These are phyloP conservation scores for Gnomoniopsis sp. DNA, from an alignment of 2,329 filamentous ascomycete genomes.

Conservation along the genomic window DNA sequence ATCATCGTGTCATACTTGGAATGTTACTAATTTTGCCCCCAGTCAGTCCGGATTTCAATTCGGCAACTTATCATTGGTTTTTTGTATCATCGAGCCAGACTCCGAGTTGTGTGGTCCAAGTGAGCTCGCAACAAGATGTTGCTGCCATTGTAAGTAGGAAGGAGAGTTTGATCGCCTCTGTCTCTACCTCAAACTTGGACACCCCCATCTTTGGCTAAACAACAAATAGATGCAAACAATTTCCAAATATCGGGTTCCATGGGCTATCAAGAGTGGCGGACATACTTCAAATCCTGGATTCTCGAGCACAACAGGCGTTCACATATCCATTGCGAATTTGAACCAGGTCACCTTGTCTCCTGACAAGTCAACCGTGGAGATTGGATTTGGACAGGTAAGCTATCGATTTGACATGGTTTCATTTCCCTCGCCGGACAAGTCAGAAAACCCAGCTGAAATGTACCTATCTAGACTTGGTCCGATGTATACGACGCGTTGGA, in stretches of 20 bases:
- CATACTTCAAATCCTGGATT: conserved; percentile 26
- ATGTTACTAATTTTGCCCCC: conserved; percentile 25
- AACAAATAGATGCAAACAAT: conserved; percentile 18
- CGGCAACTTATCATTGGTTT: conserved; percentile 25
- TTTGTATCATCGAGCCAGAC: conserved; percentile 23
- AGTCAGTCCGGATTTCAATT: conserved; percentile 5
- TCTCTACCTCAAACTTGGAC: too few relatives aligned
- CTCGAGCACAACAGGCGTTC: conserved; percentile 25
- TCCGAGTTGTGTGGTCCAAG: conserved; percentile 26
- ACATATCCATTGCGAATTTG: conserved; percentile 22
- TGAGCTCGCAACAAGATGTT: conserved; percentile 22
- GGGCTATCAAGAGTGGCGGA: conserved; percentile 25
- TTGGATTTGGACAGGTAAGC: conserved; percentile 23
- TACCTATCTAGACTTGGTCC: conserved; percentile 17
- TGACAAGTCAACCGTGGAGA: conserved; percentile 20
- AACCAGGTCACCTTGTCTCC: conserved; percentile 21
- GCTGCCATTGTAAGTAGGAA: conserved; percentile 19
- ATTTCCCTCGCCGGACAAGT: neutral
- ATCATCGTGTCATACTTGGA: too few relatives aligned
- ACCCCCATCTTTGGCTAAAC: neutral
- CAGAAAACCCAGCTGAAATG: neutral
- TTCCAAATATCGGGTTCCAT: conserved; percentile 20
- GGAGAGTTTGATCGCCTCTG: too few relatives aligned
- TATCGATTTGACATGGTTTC: neutral
- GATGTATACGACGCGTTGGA: conserved; percentile 23